phyloP scores from a whole-genome alignment of 106 monocot species.

The Dioscorea alata region DNA sequence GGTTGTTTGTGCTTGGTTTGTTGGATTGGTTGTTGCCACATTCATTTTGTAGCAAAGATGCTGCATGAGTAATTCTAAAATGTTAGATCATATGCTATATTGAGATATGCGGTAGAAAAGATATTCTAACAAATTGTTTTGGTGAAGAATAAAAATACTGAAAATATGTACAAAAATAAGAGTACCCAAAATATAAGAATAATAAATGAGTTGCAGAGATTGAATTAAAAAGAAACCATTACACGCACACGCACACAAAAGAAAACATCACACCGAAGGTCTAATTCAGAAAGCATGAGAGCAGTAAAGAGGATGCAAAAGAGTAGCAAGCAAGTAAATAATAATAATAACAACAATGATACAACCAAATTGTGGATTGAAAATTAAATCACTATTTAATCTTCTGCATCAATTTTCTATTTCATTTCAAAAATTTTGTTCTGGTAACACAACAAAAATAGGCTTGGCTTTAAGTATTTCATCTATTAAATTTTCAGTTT shows the following conservation, averaged over 20 bases:
- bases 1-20: slow-evolving; percentile 19
- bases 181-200: background rate
- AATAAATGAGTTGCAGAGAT: background rate
- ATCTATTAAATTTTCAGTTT: too few species aligned
- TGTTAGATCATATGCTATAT: too few species aligned
- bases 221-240: background rate
- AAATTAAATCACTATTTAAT: too few species aligned
- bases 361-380: too few species aligned
- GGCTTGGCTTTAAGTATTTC: too few species aligned
- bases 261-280: too few species aligned
- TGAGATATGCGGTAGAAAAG: background rate
- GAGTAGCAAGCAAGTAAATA: too few species aligned
- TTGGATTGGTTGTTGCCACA: slow-evolving; percentile 27
- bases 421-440: too few species aligned
- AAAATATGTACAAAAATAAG: background rate
- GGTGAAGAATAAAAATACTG: background rate
- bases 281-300: background rate
- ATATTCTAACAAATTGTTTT: background rate
- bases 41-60: slow-evolving; percentile 57
- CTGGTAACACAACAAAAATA: too few species aligned
- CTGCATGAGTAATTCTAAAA: slow-evolving; percentile 24
- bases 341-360: too few species aligned
- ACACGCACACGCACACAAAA: background rate
- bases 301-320: background rate
- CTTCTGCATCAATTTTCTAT: too few species aligned